Base-by-base conservation (phyloP, 441 rosid species). In the Pelargonium cotyledonis region DNA sequence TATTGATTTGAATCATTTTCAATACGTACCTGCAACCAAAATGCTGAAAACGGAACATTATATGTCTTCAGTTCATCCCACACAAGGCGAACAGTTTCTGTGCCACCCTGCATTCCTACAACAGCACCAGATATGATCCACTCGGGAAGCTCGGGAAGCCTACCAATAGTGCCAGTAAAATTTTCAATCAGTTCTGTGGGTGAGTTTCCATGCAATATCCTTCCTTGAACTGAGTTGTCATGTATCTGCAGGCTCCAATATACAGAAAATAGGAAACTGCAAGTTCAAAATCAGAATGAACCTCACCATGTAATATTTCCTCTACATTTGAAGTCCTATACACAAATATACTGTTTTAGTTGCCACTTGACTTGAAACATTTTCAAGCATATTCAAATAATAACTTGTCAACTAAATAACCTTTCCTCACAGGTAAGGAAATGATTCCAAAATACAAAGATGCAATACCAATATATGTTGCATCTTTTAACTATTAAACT, bases 91-190 rank as follows among this genome's bases (percentile, higher is more conserved):
- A 88, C 90, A 26, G 80, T 81, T 62, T 82, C 82, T 9, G 94
- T 83, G 47, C 90, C 90, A 15, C 94, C 94, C 68, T 88, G 94
- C 86, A 88, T 85, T 72, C 94, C 94, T 5, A 84, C 86, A 8
- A 88, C 88, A 40, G 90, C 91, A 19, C 94, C 90, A 18, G 90
- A 85, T 72, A 85, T 73, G 38, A 88, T 81, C 94, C 89, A 88
- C 35, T 82, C 85, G 12, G 94, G 94, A 63, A 88, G 89, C 81
- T 78, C 81, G 61, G 90, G 90, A 55, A 86, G 89, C 81, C 89
- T 83, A 65, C 93, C 90, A 12, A 86, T 83, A 10, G 81, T 78
- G 72, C 76, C 83, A 11, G 90, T 86, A 71, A 82, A 81, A 75
- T 63, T 62, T 76, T 85, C 86, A 71, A 88, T 80, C 66, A 88